Conservation (phyloP, 2,329 filamentous ascomycete species). For the Simplicillium aogashimaense region DNA sequence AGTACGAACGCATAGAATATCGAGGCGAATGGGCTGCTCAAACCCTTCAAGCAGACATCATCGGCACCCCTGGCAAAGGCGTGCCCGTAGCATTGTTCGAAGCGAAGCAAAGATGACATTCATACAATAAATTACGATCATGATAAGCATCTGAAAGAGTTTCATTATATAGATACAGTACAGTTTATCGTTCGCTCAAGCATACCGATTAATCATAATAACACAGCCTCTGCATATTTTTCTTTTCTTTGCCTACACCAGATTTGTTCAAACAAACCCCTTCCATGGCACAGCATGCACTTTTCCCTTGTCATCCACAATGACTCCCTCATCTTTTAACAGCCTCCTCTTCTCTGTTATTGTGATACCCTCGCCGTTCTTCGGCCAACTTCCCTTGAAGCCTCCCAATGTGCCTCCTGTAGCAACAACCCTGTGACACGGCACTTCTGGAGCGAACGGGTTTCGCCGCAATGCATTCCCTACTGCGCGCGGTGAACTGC, state of each 20-base stretch:
- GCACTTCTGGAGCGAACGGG: constrained; percentile 73
- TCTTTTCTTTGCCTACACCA: no score
- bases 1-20: constrained; percentile 44
- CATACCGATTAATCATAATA: no score
- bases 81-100: constrained; percentile 26
- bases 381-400: constrained; percentile 58
- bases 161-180: no score
- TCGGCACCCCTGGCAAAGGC: constrained; percentile 28
- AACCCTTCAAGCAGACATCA: constrained; percentile 28
- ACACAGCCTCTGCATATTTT: no score
- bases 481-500: constrained; percentile 65
- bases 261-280: neutral
- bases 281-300: constrained; percentile 48
- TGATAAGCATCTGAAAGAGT: no score
- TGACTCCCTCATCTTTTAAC: constrained; percentile 53
- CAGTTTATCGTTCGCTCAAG: no score
- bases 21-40: constrained; percentile 31
- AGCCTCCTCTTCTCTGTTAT: constrained; percentile 54
- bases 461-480: constrained; percentile 70
- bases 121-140: no score
- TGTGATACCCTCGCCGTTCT: constrained; percentile 50
- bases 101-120: no score
- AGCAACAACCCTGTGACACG: constrained; percentile 73
- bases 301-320: constrained; percentile 48
- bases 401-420: constrained; percentile 62